These are phyloP conservation scores for Trichoderma parareesei DNA, from an alignment of 495 filamentous ascomycete species.

Conservation along the genomic window DNA sequence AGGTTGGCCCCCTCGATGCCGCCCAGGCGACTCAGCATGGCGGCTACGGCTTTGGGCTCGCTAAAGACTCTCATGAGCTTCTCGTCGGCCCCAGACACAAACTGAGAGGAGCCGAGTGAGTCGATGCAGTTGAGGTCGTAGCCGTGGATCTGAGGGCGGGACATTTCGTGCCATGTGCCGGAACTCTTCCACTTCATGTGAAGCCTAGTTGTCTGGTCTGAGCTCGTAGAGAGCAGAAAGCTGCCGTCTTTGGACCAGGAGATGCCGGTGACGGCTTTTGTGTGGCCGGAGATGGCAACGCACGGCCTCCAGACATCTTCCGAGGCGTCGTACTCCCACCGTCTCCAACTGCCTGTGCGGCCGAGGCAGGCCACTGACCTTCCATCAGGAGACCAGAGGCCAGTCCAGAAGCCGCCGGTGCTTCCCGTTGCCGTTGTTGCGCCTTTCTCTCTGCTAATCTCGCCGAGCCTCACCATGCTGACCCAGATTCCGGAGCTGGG, in stretches of 20 bases:
- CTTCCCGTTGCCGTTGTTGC: constrained; percentile 93
- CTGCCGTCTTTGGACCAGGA: constrained; percentile 77
- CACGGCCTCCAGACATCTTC: constrained; percentile 64
- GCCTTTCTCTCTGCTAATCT: constrained; percentile 88
- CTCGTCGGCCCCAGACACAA: constrained; percentile 96
- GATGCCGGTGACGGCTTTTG: constrained; percentile 65
- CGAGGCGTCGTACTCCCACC: constrained; percentile 50
- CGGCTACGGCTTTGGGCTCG: constrained; percentile 75
- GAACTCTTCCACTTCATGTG: constrained; percentile 68
- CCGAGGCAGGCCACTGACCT: constrained; percentile 69
- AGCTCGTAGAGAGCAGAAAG: constrained; percentile 80
- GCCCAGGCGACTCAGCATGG: constrained; percentile 60
- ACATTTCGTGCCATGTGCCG: constrained; percentile 84
- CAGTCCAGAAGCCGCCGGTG: constrained; percentile 92
- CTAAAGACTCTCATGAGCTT: constrained; percentile 94
- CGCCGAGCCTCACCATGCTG: constrained; percentile 72
- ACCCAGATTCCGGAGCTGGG: constrained; percentile 80
- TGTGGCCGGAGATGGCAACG: constrained; percentile 77
- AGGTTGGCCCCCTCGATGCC: constrained; percentile 40
- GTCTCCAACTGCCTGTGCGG: constrained; percentile 86
- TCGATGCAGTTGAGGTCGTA: constrained; percentile 96
- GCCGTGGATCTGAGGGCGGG: constrained; percentile 93
- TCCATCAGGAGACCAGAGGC: constrained; percentile 81
- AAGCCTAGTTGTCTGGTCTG: constrained; percentile 91
- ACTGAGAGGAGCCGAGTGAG: constrained; percentile 57